These are phyloP conservation scores for Leptomonas pyrrhocoris DNA, from an alignment of 208 protist species.

Conservation along the genomic window DNA sequence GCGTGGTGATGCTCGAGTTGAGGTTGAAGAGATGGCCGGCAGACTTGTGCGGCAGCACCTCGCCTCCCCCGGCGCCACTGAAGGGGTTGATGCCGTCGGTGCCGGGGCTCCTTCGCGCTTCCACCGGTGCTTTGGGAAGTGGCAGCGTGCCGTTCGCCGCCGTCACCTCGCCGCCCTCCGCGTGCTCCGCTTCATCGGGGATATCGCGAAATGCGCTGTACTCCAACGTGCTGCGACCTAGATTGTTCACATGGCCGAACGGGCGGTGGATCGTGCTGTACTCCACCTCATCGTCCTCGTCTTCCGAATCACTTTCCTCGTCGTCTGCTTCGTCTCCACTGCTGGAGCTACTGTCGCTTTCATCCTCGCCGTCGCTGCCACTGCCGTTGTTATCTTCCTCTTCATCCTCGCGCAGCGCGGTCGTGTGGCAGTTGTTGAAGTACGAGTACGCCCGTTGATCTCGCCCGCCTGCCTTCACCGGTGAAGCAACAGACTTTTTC, in stretches of 20 bases:
- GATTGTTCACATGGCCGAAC: conserved; percentile 5
- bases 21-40: neutral
- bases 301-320: neutral
- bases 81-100: conserved; percentile 11
- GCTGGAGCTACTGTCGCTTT: neutral
- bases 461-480: neutral
- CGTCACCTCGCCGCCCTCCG: neutral
- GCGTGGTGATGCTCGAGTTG: conserved; percentile 4
- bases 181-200: no score
- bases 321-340: conserved; percentile 17
- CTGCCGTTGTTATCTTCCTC: conserved; percentile 22
- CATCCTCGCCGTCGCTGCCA: neutral
- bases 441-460: conserved; percentile 11
- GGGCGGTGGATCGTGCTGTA: conserved; percentile 28
- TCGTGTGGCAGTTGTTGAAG: neutral
- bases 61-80: neutral
- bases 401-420: conserved; percentile 2
- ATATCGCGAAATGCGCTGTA: conserved; percentile 30
- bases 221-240: conserved; percentile 17
- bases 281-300: conserved; percentile 24
- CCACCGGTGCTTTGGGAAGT: neutral
- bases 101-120: neutral
- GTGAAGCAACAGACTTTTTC: neutral
- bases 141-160: no score
- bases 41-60: neutral